These are phyloP conservation scores for Coriaria nepalensis DNA, from an alignment of 306 rosid species.

Conservation along the genomic window DNA sequence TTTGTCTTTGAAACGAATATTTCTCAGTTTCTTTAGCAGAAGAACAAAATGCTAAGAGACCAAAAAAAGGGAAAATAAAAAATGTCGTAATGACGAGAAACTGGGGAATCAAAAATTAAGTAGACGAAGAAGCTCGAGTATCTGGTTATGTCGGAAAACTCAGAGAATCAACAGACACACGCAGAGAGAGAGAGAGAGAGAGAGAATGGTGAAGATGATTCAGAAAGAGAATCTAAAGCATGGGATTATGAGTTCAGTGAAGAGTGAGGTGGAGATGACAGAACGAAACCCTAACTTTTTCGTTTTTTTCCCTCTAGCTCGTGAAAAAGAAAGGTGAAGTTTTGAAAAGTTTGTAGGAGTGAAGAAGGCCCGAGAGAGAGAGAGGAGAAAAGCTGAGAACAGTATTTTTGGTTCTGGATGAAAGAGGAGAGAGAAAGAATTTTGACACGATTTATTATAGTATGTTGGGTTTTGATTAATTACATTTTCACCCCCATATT, in stretches of 20 bases:
- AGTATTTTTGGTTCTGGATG: not conserved
- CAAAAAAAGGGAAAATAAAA: too few species aligned
- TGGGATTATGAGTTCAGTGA: not conserved
- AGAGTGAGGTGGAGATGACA: not conserved
- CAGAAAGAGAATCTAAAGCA: not conserved
- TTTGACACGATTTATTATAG: too few species aligned
- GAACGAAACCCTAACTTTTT: conserved; percentile 19
- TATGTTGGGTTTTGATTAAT: too few species aligned
- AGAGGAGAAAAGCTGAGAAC: conserved; percentile 4
- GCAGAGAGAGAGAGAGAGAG: not conserved
- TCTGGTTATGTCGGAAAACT: conserved; percentile 1
- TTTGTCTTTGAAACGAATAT: not conserved
- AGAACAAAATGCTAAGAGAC: not conserved
- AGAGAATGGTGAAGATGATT: not conserved
- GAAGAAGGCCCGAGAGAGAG: conserved; percentile 6
- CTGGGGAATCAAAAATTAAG: not conserved
- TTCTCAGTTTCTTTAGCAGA: conserved; percentile 1
- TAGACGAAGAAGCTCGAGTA: not conserved
- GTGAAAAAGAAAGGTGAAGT: conserved; percentile 37
- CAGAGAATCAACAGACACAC: conserved; percentile 25
- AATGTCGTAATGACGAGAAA: not conserved
- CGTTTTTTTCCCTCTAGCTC: conserved; percentile 43
- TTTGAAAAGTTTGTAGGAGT: conserved; percentile 20
- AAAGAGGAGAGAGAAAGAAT: too few species aligned
- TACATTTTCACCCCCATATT: too few species aligned